Evolutionary conservation across 75 land plant genomes (phyloP), one percentile per base, ranked within the genome.

Genomic region (Larix kaempferi): DNA sequence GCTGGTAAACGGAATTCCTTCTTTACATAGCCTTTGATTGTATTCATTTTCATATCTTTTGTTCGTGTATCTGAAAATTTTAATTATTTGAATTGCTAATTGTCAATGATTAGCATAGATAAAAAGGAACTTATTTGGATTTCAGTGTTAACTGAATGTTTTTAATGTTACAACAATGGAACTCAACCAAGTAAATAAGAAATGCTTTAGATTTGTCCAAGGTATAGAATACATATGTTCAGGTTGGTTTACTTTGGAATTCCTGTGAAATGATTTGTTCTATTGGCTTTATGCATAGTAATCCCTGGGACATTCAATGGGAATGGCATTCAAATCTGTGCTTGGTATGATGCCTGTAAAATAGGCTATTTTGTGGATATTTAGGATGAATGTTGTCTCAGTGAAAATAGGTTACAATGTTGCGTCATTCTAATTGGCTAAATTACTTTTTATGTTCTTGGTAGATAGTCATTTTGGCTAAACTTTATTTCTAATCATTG

Each of bases 1-100:
- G 91, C 98, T 62, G 98, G 98, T 95, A 77, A 83, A 73, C 76
- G 71, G 27, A 69, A 69, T 41, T 41, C 49, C 52, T 69, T 41
- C 41, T 41, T 6, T 69, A n/a, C 49, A n/a, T 69, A 16, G 10
- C 0, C 41, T 39, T 41, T 10, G 25, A 41, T 22, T 35, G 52
- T 41, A 16, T 35, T 39, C 19, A 10, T 49, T 49, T 8, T 49
- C 54, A 11, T 69, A 5, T 41, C 13, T 69, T 69, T 41, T 41
- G 25, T 19, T 23, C 7, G 29, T 0, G 19, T 77, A 21, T 57
- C 6, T 59, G 52, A 21, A 41, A 12, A 3, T 21, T 33, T 23
- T 27, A 10, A 5, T 33, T 35, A 17, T 25, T 71, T 4, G 19
- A 73, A 56, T 22, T 22, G 58, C n/a, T 15, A 5, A 19, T 74